Base-by-base conservation (phyloP, 148 eudicot genomes). In the Heliamphora exappendiculata region DNA sequence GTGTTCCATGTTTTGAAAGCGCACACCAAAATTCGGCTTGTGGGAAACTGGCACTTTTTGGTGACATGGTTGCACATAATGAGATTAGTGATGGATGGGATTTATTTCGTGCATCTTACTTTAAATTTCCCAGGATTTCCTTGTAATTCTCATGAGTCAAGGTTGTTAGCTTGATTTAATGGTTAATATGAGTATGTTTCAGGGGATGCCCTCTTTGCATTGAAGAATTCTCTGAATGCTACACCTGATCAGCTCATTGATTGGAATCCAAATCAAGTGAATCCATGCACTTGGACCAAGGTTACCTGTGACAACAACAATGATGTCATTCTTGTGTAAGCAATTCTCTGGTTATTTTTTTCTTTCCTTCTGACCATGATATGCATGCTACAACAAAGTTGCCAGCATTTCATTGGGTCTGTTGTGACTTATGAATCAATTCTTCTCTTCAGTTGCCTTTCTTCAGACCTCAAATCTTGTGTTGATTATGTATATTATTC, bases 221-320 rank as follows among this genome's bases (percentile, higher is more conserved):
- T 96, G 84, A 90, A 76, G 81, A 59, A 0, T 42, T 84, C 97
- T 36, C 82, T 96, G 47, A 90, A 91, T 64, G 99, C 90, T 85
- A 82, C 97, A 28, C 8, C 69, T 13, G 59, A 67, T 86, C 96
- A 96, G 85, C 90, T 96, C 45, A 6, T 72, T 66, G 89, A 88
- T 83, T 96, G 99, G 99, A 88, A 86, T 78, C 85, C 69, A 57
- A 78, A 89, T 80, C 90, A 79, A 85, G 95, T 96, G 51, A 87
- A 79, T 75, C 99, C 99, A 1, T 96, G 99, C 85, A 89, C 93
- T 76, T 96, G 99, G 99, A 83, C 97, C 72, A 88, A 90, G 83
- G 84, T 96, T 82, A 85, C 41, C 65, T 96, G 99, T 78, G 90
- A 92, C 72, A 0, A 37, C 26, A 73, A 75, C 73, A 59, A 60